A percentile compares a stretch with the other conserved stretches of the same genome.
Conservation (phyloP, 352 stramenopile genomes). For the Phytophthora sp. region DNA sequence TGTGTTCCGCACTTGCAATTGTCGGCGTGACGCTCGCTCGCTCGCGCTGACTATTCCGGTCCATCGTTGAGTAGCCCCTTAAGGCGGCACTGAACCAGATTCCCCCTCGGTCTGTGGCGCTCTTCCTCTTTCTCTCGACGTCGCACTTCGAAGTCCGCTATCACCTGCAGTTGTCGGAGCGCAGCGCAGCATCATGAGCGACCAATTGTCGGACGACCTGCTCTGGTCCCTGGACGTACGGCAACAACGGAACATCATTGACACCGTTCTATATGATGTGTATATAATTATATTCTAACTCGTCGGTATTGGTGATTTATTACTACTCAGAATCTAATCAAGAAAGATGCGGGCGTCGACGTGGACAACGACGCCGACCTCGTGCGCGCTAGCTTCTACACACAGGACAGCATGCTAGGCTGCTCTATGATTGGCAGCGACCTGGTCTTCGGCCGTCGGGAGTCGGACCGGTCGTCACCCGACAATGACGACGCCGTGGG, state of each 20-base stretch:
- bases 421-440: conserved; percentile 51
- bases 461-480: conserved; percentile 25
- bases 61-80: conserved; percentile 28
- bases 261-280: not conserved
- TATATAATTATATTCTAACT: no score
- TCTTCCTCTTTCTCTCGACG: no score
- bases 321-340: conserved; percentile 50
- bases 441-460: conserved; percentile 49
- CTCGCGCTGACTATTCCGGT: conserved; percentile 45
- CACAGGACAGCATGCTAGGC: conserved; percentile 42
- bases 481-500: conserved; percentile 17
- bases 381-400: conserved; percentile 52
- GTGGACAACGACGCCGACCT: conserved; percentile 42
- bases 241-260: not conserved
- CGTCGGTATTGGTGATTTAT: conserved; percentile 20
- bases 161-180: conserved; percentile 8
- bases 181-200: conserved; percentile 47
- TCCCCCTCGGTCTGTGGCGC: conserved; percentile 6
- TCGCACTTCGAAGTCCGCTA: conserved; percentile 6
- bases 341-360: conserved; percentile 41
- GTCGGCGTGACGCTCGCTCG: conserved; percentile 35
- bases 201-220: conserved; percentile 72
- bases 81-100: conserved; percentile 25
- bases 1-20: conserved; percentile 24
- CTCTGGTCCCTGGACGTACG: conserved; percentile 74